These are phyloP conservation scores for Cardamine occulta DNA, from an alignment of 345 rosid species.

Conservation along the genomic window DNA sequence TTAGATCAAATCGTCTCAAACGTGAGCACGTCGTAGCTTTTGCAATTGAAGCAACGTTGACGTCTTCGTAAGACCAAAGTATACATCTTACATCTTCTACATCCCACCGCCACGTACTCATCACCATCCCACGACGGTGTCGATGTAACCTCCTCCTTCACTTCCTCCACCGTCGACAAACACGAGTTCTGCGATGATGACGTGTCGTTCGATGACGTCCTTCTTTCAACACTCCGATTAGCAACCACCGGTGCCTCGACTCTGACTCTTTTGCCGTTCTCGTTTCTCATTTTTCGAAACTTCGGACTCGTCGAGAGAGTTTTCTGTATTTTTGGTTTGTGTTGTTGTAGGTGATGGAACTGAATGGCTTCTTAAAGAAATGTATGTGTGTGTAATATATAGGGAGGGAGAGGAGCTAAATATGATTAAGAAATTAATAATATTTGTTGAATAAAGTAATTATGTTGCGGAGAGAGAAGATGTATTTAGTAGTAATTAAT, in stretches of 20 bases:
- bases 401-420: constrained; percentile 15
- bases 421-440: constrained; percentile 15
- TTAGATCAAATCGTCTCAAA: not conserved
- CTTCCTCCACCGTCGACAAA: constrained; percentile 33
- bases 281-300: constrained; percentile 31
- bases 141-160: constrained; percentile 42
- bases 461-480: constrained; percentile 23
- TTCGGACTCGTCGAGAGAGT: constrained; percentile 18
- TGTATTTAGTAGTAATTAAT: not conserved
- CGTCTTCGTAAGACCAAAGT: constrained; percentile 6
- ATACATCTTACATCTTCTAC: constrained; percentile 30
- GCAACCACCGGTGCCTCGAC: constrained; percentile 8
- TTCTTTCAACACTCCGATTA: constrained; percentile 11
- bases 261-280: constrained; percentile 27
- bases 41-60: constrained; percentile 34
- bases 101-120: constrained; percentile 25
- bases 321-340: constrained; percentile 16
- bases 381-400: constrained; percentile 9
- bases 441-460: constrained; percentile 26
- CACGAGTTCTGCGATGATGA: constrained; percentile 33
- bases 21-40: constrained; percentile 4
- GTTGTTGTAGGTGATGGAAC: constrained; percentile 23
- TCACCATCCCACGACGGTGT: constrained; percentile 38
- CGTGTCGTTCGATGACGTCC: constrained; percentile 17
- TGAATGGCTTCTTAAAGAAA: constrained; percentile 12